Evolutionary conservation across 2,329 filamentous ascomycete genomes (phyloP).

Genomic region (Colletotrichum tamarilloi): DNA sequence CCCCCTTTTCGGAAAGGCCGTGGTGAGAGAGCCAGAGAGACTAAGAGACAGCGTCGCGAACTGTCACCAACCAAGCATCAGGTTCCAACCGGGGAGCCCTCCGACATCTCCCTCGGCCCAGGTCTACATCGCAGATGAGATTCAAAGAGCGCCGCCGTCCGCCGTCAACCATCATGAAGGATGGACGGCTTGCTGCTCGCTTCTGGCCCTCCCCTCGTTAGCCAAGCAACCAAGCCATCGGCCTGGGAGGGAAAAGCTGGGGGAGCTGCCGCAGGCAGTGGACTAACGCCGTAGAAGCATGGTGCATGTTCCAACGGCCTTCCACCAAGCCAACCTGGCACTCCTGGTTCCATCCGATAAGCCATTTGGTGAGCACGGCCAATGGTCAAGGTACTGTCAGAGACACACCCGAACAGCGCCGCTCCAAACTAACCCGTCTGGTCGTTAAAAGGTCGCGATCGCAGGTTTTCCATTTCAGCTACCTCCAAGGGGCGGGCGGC

Average conservation of each 20-base stretch:
- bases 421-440: slow-evolving; percentile 22
- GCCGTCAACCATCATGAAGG: not conserved
- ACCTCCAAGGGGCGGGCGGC: slow-evolving; percentile 16
- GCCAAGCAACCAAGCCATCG: slow-evolving; percentile 31
- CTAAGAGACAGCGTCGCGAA: not conserved
- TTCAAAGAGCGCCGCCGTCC: slow-evolving; percentile 8
- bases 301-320: slow-evolving; percentile 36
- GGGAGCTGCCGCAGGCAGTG: slow-evolving; percentile 15
- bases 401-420: slow-evolving; percentile 21
- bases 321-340: slow-evolving; percentile 29
- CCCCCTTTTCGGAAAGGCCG: slow-evolving; percentile 34
- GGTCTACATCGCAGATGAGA: slow-evolving; percentile 4
- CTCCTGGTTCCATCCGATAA: slow-evolving; percentile 30
- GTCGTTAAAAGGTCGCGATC: not conserved
- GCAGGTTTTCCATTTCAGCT: slow-evolving; percentile 14
- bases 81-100: slow-evolving; percentile 1
- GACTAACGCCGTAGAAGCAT: slow-evolving; percentile 33
- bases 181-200: not conserved
- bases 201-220: slow-evolving; percentile 7
- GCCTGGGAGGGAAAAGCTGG: slow-evolving; percentile 19
- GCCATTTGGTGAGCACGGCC: slow-evolving; percentile 20
- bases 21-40: slow-evolving; percentile 8
- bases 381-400: slow-evolving; percentile 30
- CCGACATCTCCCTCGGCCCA: slow-evolving; percentile 15
- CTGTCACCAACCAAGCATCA: slow-evolving; percentile 8